Base-by-base conservation (phyloP, 768 basidiomycete species). In the Tricholoma matsutake region DNA sequence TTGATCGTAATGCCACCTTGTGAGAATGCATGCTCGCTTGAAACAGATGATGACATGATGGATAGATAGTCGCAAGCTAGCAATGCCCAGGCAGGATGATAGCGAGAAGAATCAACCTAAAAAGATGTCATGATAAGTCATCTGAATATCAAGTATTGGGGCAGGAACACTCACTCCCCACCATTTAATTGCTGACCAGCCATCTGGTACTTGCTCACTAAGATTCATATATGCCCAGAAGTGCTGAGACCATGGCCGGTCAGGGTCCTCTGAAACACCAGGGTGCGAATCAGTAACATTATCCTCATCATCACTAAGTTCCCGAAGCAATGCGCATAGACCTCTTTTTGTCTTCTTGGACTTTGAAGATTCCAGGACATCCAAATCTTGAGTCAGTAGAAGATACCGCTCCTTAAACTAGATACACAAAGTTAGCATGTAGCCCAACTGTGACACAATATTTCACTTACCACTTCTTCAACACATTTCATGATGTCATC, bases 111-210 rank as follows among this genome's bases (percentile, higher is more conserved):
- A 25, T 25, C 3, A 25, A 25, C 22, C 22, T 25, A 25, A 25
- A 25, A 25, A 25, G 22, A 25, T 25, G 22, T 25, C 22, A 35
- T 25, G 22, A 25, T 25, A 25, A 25, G 22, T 25, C 3, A 25
- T 25, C 22, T 25, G 22, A 25, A 25, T 35, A 35, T 43, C 41
- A 43, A n/a, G 34, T 35, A 35, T 35, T 35, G 7, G 34, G 34
- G 34, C 34, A 35, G 34, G 34, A 35, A 54, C 11, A 73, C 71
- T 54, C 64, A 79, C 71, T 14, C 72, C 74, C 76, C 74, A 76
- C 75, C 74, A 76, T 34, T 64, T 29, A 49, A 76, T 64, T 41
- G 70, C 64, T 6, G 54, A 58, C 69, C 35, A 65, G 14, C 41
- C 41, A n/a, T 43, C 41, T n/a, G 41, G 68, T 10, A 66, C 39